Evolutionary conservation across 768 basidiomycete species (phyloP), one percentile per base, ranked within the genome.

Genomic region (Naganishia vishniacii): DNA sequence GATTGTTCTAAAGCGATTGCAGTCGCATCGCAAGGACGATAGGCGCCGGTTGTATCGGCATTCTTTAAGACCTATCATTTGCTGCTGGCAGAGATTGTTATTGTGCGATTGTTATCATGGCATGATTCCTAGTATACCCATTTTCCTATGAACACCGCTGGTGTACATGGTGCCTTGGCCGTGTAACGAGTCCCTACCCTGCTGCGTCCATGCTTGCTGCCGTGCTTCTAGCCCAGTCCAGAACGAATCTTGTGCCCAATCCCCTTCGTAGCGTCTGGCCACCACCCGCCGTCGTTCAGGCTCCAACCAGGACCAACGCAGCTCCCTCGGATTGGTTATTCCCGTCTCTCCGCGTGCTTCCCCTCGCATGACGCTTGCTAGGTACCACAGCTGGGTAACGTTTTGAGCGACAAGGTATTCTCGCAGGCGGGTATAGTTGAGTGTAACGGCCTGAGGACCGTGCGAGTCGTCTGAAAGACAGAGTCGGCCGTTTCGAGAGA

Each of bases 401-500:
- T 83, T 83, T n/a, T 82, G 73, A 2, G 78, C 78, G 48, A 79
- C 78, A 29, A 91, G 79, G 76, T 97, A 98, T 12, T 81, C 80
- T 48, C 79, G 80, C 66, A 88, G 76, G 20, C 82, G 81, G 61
- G 79, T 72, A 70, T 97, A 99, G 76, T 97, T 91, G 64, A 91
- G 80, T 0, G 91, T 92, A 60, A 98, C 91, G 9, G 85, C 84
- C 31, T 85, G 84, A 1, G 91, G 88, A 0, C 90, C 91, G 71
- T 99, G 95, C 59, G 92, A 93, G 78, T 98, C 95, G 74, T 98
- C 95, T 5, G 94, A 98, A 28, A 99, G 81, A 20, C 86, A 83
- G 67, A 95, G 84, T 25, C 84, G 83, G 2, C 93, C 95, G 11
- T 82, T 83, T 49, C 81, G 76, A 45, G 81, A 73, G n/a, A 84